These are phyloP conservation scores for Phytopythium kandeliae DNA, from an alignment of 352 stramenopile genomes.

Conservation along the genomic window DNA sequence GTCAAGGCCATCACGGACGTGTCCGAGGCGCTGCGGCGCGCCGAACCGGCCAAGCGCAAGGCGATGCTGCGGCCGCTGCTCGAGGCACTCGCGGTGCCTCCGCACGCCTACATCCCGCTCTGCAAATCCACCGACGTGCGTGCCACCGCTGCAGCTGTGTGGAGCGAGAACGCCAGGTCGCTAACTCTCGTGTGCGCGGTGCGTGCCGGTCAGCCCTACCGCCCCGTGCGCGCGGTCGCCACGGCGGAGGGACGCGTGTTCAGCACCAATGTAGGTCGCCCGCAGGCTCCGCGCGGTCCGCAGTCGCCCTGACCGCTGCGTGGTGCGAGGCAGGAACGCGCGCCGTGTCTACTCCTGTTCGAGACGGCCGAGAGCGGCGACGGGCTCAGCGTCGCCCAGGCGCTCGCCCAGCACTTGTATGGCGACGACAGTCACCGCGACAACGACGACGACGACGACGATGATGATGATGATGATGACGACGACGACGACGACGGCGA, in stretches of 20 bases:
- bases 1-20: constrained; percentile 80
- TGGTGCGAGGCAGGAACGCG: constrained; percentile 40
- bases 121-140: constrained; percentile 77
- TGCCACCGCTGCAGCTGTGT: background rate
- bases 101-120: constrained; percentile 66
- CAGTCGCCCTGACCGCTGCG: background rate
- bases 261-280: constrained; percentile 63
- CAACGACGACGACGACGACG: constrained; percentile 5
- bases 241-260: constrained; percentile 68
- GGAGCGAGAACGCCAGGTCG: no score
- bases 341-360: constrained; percentile 72
- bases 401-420: constrained; percentile 60
- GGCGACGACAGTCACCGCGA: constrained; percentile 12
- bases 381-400: constrained; percentile 51
- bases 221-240: constrained; percentile 52
- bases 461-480: constrained; percentile 2
- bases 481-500: constrained; percentile 6
- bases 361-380: constrained; percentile 43
- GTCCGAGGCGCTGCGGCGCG: constrained; percentile 58
- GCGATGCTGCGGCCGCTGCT: constrained; percentile 39
- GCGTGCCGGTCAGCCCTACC: constrained; percentile 49
- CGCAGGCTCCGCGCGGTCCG: background rate
- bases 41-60: constrained; percentile 66
- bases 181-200: background rate
- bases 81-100: constrained; percentile 43